Base-by-base conservation (phyloP, 2,329 filamentous ascomycete species). In the Ceratocystis lukuohia region DNA sequence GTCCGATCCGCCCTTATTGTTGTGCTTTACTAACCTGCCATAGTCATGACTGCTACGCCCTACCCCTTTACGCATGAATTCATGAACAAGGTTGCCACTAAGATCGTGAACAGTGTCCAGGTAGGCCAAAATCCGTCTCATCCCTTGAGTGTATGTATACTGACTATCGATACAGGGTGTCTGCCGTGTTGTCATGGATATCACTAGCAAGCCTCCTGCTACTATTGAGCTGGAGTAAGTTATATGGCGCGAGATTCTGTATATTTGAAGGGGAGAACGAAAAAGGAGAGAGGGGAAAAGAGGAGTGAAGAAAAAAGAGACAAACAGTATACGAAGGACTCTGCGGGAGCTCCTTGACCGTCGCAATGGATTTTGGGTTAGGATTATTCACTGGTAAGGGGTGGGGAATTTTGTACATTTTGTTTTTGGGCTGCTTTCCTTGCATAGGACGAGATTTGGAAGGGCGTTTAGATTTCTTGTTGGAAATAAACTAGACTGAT, bases 191-290 rank as follows among this genome's bases (percentile, higher is more conserved):
- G 33, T 48, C 33, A 68, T 65, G 70, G 68, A 69, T 69, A 78
- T 83, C 68, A 86, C 83, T 25, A 73, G 82, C 74, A 88, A 88
- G 77, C 84, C 85, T 63, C 85, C 85, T 61, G 85, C 84, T 68
- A 90, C 87, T 1, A 89, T 90, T 72, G 88, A 89, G 78, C 82
- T 89, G 78, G 86, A 89, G 77, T 90, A 82, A 25, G 48, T 7
- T 20, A 12, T 25, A 28, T 53, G 20, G 48, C 20, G 33, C 33
- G 2, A 10, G 33, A 12, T 12, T 37, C 8, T 37, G 33, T 10
- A 12, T 37, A 7, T 3, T 37, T 37, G 33, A 53, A 5, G 10
- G 4, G 20, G 6, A 53, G 25, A 25, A 53, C 3, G 25, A 25
- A 25, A 12, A 25, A 22, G 6, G 30, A 33, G 30, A 30, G 30